Evolutionary conservation across 139 green algal species (phyloP).

Genomic region (Chlamydomonas asymmetrica): DNA sequence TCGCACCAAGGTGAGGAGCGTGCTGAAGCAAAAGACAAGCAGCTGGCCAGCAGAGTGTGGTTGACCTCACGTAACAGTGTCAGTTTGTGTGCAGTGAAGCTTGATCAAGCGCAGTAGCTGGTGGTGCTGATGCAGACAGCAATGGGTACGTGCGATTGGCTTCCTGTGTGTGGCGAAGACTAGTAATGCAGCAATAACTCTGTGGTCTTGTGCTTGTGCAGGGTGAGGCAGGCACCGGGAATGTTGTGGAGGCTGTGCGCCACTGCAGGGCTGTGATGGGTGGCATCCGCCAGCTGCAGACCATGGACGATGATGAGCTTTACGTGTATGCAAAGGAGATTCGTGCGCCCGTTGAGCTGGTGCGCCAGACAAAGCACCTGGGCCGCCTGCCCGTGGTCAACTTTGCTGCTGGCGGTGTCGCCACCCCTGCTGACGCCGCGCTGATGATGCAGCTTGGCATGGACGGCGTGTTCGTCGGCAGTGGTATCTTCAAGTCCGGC

Average conservation of each 20-base stretch:
- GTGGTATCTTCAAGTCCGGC: slow-evolving; percentile 98
- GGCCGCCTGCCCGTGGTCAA: slow-evolving; percentile 97
- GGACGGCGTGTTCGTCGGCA: slow-evolving; percentile 99
- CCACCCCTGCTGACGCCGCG: slow-evolving; percentile 97
- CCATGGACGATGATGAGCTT: slow-evolving; percentile 98
- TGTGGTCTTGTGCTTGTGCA: slow-evolving; percentile 22
- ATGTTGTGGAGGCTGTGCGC: slow-evolving; percentile 98
- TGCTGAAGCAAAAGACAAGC: slow-evolving; percentile 87
- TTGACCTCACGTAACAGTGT: neutral
- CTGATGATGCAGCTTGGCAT: slow-evolving; percentile 99
- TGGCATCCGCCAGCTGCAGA: slow-evolving; percentile 91
- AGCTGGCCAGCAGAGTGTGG: slow-evolving; percentile 79
- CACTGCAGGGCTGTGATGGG: slow-evolving; percentile 94
- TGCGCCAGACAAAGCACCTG: slow-evolving; percentile 87
- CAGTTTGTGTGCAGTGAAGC: neutral
- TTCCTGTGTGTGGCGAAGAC: neutral
- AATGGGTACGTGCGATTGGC: no score
- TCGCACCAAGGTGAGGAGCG: slow-evolving; percentile 82
- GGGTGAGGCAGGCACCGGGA: slow-evolving; percentile 97
- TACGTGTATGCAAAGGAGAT: slow-evolving; percentile 99
- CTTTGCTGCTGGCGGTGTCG: slow-evolving; percentile 98
- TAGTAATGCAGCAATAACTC: neutral
- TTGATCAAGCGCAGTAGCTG: no score
- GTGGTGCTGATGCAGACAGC: neutral
- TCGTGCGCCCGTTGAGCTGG: slow-evolving; percentile 91